phyloP scores from a whole-genome alignment of 768 basidiomycete genomes.

The Rhodotorula graminis region DNA sequence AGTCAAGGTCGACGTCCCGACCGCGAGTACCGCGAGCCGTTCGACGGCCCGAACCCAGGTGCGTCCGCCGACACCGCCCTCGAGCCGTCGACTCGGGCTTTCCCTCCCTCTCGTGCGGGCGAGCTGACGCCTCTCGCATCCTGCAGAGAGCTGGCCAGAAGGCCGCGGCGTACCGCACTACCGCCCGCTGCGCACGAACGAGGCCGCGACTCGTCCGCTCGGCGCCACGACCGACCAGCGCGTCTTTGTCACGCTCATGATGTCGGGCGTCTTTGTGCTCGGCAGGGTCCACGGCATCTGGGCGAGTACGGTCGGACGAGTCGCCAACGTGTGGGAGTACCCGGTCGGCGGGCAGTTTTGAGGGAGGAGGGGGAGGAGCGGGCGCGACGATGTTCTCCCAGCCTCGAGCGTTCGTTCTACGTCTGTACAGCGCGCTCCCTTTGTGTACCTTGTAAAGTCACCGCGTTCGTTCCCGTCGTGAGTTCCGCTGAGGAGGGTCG shows the following conservation, averaged over 20 bases:
- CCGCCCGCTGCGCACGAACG: background rate
- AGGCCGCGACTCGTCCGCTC: background rate
- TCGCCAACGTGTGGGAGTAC: background rate
- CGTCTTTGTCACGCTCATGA: slow-evolving; percentile 1
- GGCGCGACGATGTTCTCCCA: too few species aligned
- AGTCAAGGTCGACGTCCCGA: background rate
- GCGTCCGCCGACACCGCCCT: background rate
- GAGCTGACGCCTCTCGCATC: too few species aligned
- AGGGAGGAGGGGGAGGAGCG: too few species aligned
- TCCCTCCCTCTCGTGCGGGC: too few species aligned
- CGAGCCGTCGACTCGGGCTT: too few species aligned
- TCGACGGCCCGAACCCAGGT: background rate
- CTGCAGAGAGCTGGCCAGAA: slow-evolving; percentile 3
- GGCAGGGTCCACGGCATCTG: background rate
- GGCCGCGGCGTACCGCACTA: slow-evolving; percentile 3
- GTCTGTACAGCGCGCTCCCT: too few species aligned
- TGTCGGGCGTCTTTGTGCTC: background rate
- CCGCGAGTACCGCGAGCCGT: background rate
- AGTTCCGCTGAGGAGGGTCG: too few species aligned
- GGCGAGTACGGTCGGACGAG: background rate
- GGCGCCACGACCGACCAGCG: slow-evolving; percentile 1
- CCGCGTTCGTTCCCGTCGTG: too few species aligned
- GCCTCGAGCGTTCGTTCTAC: too few species aligned
- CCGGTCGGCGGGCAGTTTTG: slow-evolving; percentile 1
- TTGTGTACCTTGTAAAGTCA: too few species aligned